These are phyloP conservation scores for Trichocladium uniseriatum DNA, from an alignment of 495 filamentous ascomycete genomes.

Conservation along the genomic window DNA sequence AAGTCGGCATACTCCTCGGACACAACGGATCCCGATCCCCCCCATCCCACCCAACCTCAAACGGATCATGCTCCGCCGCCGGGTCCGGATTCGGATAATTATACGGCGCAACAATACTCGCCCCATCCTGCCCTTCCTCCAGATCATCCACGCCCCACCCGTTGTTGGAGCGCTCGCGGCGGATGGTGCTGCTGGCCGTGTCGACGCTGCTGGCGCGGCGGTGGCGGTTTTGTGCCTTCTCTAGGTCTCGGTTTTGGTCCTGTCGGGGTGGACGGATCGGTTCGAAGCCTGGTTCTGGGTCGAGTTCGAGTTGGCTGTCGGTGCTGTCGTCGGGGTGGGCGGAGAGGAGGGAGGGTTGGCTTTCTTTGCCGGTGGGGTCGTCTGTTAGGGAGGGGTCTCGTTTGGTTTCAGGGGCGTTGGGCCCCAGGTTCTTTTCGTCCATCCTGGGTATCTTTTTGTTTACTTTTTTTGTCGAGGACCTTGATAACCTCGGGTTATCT, in stretches of 20 bases:
- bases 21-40: constrained; percentile 62
- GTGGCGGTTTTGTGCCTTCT: neutral
- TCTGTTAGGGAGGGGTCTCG: too few relatives aligned
- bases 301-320: neutral
- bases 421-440: too few relatives aligned
- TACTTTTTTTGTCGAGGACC: neutral
- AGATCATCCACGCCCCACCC: constrained; percentile 50
- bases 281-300: neutral
- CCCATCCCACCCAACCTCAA: constrained; percentile 60
- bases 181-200: constrained; percentile 7
- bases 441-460: too few relatives aligned
- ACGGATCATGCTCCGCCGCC: constrained; percentile 33
- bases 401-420: too few relatives aligned
- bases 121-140: constrained; percentile 27
- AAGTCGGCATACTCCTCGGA: constrained; percentile 59
- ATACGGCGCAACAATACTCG: neutral
- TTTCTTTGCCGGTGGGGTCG: too few relatives aligned
- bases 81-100: constrained; percentile 14
- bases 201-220: constrained; percentile 2
- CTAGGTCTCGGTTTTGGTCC: neutral
- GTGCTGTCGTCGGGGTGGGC: neutral
- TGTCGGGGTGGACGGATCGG: constrained; percentile 9
- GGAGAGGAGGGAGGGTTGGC: too few relatives aligned
- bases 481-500: neutral
- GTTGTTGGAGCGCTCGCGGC: constrained; percentile 48